Conservation (phyloP, 768 basidiomycete species). For the Amanita muscaria region DNA sequence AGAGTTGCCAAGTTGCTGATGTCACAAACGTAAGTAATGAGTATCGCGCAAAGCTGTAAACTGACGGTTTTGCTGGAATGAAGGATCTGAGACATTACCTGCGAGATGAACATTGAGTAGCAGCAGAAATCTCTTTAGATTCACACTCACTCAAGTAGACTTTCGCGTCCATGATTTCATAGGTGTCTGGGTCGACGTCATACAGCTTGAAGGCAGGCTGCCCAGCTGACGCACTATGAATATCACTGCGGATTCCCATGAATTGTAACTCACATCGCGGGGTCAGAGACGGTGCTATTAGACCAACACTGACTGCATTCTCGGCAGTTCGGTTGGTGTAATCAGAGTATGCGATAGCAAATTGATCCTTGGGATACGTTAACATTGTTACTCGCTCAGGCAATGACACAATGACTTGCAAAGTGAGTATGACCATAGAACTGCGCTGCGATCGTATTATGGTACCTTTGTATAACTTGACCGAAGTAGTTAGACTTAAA, state of each 20-base stretch:
- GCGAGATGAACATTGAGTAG: not conserved
- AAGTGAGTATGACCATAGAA: constrained; percentile 56
- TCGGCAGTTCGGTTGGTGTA: constrained; percentile 35
- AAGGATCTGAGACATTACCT: constrained; percentile 34
- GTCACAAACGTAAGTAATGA: not conserved
- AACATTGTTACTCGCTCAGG: not conserved
- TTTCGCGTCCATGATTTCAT: constrained; percentile 51
- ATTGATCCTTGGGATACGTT: constrained; percentile 36
- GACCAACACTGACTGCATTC: constrained; percentile 38
- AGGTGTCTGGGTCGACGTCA: constrained; percentile 59
- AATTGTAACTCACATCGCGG: constrained; percentile 36
- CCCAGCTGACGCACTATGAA: constrained; percentile 26
- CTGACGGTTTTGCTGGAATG: constrained; percentile 40
- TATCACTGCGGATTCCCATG: too few species aligned
- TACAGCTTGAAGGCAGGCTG: constrained; percentile 53
- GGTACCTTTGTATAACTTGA: constrained; percentile 53
- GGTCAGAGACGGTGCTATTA: constrained; percentile 48
- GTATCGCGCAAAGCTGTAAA: not conserved
- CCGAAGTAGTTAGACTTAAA: constrained; percentile 48
- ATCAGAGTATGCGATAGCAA: constrained; percentile 51
- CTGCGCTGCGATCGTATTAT: constrained; percentile 47
- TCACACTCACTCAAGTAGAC: constrained; percentile 37
- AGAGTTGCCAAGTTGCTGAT: constrained; percentile 42
- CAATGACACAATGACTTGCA: constrained; percentile 16
- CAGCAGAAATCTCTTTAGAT: not conserved